These are phyloP conservation scores for Pythium vanterpoolii DNA, from an alignment of 352 stramenopile species.

Conservation along the genomic window DNA sequence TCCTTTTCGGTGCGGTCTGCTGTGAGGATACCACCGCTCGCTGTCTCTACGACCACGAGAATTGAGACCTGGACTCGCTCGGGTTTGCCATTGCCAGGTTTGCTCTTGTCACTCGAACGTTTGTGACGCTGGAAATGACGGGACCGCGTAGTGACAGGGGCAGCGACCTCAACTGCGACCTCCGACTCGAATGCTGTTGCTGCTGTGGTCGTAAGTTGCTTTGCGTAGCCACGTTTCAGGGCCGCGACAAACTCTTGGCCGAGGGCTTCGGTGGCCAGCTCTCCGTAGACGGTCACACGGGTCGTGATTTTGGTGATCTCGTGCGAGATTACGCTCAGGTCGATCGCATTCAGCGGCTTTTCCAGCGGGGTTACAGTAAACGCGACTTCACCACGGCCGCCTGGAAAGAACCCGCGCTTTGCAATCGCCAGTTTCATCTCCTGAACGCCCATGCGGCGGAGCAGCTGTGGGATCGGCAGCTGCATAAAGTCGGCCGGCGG, in stretches of 20 bases:
- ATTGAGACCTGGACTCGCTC: conserved; percentile 39
- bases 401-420: conserved; percentile 52
- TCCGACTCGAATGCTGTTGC: conserved; percentile 27
- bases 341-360: conserved; percentile 29
- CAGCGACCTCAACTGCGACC: conserved; percentile 28
- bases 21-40: conserved; percentile 37
- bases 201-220: conserved; percentile 7
- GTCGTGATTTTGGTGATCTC: conserved; percentile 32
- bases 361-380: conserved; percentile 28
- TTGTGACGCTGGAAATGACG: conserved; percentile 17
- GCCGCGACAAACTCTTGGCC: conserved; percentile 34
- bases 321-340: conserved; percentile 33
- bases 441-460: conserved; percentile 43
- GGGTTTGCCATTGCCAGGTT: conserved; percentile 5
- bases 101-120: conserved; percentile 1
- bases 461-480: conserved; percentile 31
- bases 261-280: conserved; percentile 30
- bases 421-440: conserved; percentile 29
- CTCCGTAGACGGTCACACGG: conserved; percentile 45
- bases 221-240: conserved; percentile 29
- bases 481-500: conserved; percentile 66
- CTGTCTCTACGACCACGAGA: conserved; percentile 40
- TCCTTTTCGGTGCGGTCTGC: conserved; percentile 39
- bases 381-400: conserved; percentile 35
- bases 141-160: background rate